Conservation (phyloP, 106 monocot genomes). For the Dendrobium chrysotoxum region DNA sequence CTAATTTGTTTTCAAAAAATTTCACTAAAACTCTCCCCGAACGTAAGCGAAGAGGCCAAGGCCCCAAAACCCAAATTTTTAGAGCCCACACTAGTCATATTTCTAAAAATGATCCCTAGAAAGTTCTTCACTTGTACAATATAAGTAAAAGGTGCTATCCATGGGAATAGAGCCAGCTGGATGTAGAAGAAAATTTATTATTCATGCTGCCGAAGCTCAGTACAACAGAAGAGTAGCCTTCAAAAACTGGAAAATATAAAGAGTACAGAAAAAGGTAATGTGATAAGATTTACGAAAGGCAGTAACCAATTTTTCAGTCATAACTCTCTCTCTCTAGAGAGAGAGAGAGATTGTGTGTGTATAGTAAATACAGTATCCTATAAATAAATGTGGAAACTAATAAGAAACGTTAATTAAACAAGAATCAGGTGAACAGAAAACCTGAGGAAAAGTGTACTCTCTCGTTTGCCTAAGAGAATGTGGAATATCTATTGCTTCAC, state of each 20-base stretch:
- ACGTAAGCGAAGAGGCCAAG: too few relatives aligned
- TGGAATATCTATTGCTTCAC: conserved; percentile 53
- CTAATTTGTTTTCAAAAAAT: too few relatives aligned
- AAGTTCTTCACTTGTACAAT: too few relatives aligned
- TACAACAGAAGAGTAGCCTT: not conserved
- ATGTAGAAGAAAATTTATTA: not conserved
- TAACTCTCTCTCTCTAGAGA: too few relatives aligned
- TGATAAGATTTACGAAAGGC: not conserved
- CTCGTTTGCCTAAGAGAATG: conserved; percentile 36
- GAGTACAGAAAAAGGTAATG: not conserved
- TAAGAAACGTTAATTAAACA: not conserved
- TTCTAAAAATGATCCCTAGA: too few relatives aligned
- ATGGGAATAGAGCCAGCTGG: too few relatives aligned
- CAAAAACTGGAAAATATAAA: not conserved
- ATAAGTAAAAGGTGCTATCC: too few relatives aligned
- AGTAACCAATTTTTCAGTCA: not conserved
- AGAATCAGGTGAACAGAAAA: conserved; percentile 2
- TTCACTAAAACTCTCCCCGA: too few relatives aligned
- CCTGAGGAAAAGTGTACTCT: conserved; percentile 25
- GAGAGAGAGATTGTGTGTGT: not conserved
- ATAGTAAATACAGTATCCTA: not conserved
- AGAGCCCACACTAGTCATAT: too few relatives aligned
- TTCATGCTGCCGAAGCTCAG: not conserved
- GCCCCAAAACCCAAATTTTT: too few relatives aligned
- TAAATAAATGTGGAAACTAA: not conserved